Evolutionary conservation across 345 rosid species (phyloP), one percentile per base, ranked within the genome.

Genomic region (Physaria fendleri): DNA sequence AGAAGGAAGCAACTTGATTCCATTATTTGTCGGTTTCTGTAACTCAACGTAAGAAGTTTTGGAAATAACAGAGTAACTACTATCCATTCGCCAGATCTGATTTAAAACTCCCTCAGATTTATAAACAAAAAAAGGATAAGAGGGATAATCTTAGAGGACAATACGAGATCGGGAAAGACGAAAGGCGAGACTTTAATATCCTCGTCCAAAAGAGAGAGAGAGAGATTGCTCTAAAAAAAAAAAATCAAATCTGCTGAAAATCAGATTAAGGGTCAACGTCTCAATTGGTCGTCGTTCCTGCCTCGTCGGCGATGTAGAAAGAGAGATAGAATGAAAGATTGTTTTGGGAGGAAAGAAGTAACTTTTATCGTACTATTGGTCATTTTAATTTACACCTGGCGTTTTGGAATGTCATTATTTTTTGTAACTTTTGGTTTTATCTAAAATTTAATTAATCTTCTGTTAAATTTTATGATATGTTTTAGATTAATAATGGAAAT

Each of bases 1-100:
- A 16, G 71, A 70, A 58, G 79, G 76, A 44, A 70, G 78, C 24
- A 68, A 58, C 53, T 59, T 74, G 70, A 51, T 66, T 23, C 40
- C 76, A 30, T 64, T 20, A 37, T 50, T 73, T 15, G 76, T 53
- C 3, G 68, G 85, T 51, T 73, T 33, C 59, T 84, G 88, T 60
- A 84, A 62, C 68, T 92, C 95, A 9, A 78, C 79, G 50, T 65
- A 72, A 2, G 87, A 74, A 33, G 45, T 74, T 59, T 83, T 85
- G 59, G 88, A 74, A 13, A 92, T 63, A 22, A 74, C 77, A 21
- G 83, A 71, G 72, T 92, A 88, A 44, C 74, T 79, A 71, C 84
- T 80, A 68, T 76, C 90, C 98, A 90, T 90, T 52, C 46, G 59
- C 58, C 29, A 70, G 64, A 70, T 70, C 74, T 54, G 38, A 56